Percentiles rank a stretch among this genome's conserved stretches.
Evolutionary conservation across 768 basidiomycete genomes (phyloP).

Genomic region (Suillus cothurnatus): DNA sequence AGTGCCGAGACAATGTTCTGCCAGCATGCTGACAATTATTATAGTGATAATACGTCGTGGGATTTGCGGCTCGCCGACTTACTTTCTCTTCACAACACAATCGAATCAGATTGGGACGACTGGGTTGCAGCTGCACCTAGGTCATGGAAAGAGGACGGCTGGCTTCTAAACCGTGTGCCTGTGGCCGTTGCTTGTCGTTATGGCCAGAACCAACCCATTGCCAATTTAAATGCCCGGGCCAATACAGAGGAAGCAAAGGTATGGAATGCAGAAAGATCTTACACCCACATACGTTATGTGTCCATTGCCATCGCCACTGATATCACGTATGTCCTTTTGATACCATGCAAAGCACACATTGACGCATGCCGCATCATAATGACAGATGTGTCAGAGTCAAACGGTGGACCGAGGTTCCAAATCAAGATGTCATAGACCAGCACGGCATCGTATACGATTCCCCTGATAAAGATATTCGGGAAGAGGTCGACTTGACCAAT

Average conservation of each 20-base stretch:
- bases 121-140: neutral
- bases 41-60: too few species aligned
- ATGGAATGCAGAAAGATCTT: neutral
- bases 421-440: neutral
- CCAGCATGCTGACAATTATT: too few species aligned
- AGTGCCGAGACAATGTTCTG: too few species aligned
- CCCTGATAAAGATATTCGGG: neutral
- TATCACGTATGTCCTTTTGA: neutral
- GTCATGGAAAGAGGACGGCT: neutral
- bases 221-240: fast-evolving
- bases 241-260: neutral
- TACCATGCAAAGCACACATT: too few species aligned
- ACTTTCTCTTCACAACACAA: too few species aligned
- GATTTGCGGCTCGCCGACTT: too few species aligned
- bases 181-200: neutral
- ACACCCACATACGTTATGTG: neutral
- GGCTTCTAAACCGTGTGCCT: neutral
- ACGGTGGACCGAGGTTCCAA: neutral
- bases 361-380: too few species aligned
- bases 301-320: neutral
- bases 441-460: neutral
- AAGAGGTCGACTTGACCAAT: neutral
- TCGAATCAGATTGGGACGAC: neutral
- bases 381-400: neutral
- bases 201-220: neutral